Evolutionary conservation across 257 asterid species (phyloP), one percentile per base, ranked within the genome.

Genomic region (Petunia secreta): DNA sequence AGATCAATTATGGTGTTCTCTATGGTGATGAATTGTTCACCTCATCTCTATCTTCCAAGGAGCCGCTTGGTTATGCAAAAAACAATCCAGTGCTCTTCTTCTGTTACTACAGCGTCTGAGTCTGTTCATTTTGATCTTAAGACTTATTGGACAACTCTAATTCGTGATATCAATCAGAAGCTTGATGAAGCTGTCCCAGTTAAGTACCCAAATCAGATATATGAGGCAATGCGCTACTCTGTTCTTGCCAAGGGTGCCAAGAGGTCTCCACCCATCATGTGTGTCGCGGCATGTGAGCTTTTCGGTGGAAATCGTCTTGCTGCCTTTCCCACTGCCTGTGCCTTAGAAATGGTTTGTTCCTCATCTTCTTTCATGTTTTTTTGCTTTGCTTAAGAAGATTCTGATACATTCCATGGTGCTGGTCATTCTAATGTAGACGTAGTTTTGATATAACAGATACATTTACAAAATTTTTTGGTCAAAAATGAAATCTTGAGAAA

Each of bases 281-380:
- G 99, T 82, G 92, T 95, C 62, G 93, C 99, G 40, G 91, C 97
- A 73, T 95, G 97, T 85, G 97, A 95, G 88, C 92, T 95, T 79
- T 89, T 95, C 16, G 99, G 99, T 38, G 97, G 93, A 34, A 76
- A 83, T 78, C 96, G 98, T 52, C 85, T 86, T 48, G 95, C 97
- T 75, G 99, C 99, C 79, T 96, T 89, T 87, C 99, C 99, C 79
- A 96, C 97, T 57, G 99, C 98, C 83, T 96, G 99, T 82, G 99
- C 98, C 58, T 97, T 96, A 59, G 99, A 96, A 85, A 96, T 94
- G 99, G 99, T 96, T 40, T 48, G 79, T 43, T 2, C 75, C 39
- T 64, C 40, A 34, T 58, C 44, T n/a, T 5, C 8, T 65, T 8
- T 2, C 8, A 38, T 53, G 65, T 50, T 4, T 6, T 7, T 64